Percentiles rank a stretch among this genome's conserved stretches.
These are phyloP conservation scores for Saturnispora diversa DNA, from an alignment of 805 yeast genomes.

Conservation along the genomic window DNA sequence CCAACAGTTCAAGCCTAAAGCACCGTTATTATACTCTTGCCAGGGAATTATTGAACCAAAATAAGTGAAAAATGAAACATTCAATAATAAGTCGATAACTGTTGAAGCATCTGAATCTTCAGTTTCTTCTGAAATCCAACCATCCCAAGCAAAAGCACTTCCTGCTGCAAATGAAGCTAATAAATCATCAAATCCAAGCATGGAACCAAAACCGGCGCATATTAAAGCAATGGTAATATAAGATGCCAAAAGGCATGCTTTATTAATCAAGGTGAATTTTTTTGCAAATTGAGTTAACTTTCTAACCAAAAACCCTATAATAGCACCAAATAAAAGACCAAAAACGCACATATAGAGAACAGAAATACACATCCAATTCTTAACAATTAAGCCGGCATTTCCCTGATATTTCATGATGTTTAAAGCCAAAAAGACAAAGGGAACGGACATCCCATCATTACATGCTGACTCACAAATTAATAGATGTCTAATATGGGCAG, in stretches of 20 bases:
- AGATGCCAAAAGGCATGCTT: slow-evolving; percentile 51
- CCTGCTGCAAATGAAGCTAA: slow-evolving; percentile 70
- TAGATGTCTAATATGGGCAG: slow-evolving; percentile 52
- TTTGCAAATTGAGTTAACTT: slow-evolving; percentile 48
- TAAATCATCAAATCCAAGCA: slow-evolving; percentile 64
- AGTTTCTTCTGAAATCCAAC: slow-evolving; percentile 51
- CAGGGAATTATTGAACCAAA: slow-evolving; percentile 68
- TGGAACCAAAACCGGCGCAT: slow-evolving; percentile 55
- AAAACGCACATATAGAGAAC: slow-evolving; percentile 55
- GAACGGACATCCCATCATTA: slow-evolving; percentile 67
- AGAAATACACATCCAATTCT: slow-evolving; percentile 55
- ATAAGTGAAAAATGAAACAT: slow-evolving; percentile 60
- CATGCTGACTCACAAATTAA: slow-evolving; percentile 68
- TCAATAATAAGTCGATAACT: slow-evolving; percentile 55
- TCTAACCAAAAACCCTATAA: slow-evolving; percentile 45
- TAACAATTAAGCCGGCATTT: slow-evolving; percentile 42
- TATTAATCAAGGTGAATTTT: slow-evolving; percentile 43
- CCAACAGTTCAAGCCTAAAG: slow-evolving; percentile 44
- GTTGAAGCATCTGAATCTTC: slow-evolving; percentile 58
- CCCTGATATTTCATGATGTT: slow-evolving; percentile 45
- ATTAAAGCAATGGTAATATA: slow-evolving; percentile 46
- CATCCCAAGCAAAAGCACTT: slow-evolving; percentile 67
- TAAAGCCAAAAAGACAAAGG: slow-evolving; percentile 56
- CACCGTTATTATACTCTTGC: slow-evolving; percentile 45
- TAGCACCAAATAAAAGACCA: slow-evolving; percentile 45